A percentile compares a stretch with the other conserved stretches of the same genome.
Evolutionary conservation across 352 stramenopile species (phyloP).

Genomic region (Pythium folliculosum): DNA sequence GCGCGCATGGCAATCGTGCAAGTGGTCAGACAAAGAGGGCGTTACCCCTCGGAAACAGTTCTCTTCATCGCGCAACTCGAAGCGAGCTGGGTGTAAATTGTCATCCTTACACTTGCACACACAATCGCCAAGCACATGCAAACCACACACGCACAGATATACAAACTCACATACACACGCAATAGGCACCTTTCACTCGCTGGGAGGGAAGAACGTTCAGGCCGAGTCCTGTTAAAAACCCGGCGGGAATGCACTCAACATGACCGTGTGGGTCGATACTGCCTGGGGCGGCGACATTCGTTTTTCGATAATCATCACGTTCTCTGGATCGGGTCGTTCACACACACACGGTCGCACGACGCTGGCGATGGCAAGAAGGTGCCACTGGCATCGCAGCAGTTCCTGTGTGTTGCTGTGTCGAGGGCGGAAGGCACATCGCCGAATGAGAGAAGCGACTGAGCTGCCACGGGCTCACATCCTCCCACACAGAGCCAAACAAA

Average conservation of each 20-base stretch:
- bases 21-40: conserved; percentile 87
- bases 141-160: conserved; percentile 15
- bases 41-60: conserved; percentile 88
- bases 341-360: background rate
- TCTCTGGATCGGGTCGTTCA: conserved; percentile 30
- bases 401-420: background rate
- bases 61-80: conserved; percentile 89
- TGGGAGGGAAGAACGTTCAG: conserved; percentile 69
- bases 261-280: conserved; percentile 69
- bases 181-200: conserved; percentile 11
- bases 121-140: conserved; percentile 29
- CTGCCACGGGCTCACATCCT: no score
- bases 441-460: conserved; percentile 1
- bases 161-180: conserved; percentile 18
- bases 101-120: conserved; percentile 85
- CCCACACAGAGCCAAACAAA: conserved; percentile 4
- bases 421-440: conserved; percentile 16
- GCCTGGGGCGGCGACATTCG: conserved; percentile 90
- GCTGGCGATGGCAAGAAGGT: no score
- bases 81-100: conserved; percentile 88
- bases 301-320: conserved; percentile 86
- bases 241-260: conserved; percentile 85
- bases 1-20: background rate
- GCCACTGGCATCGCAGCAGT: background rate
- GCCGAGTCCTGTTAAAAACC: conserved; percentile 82